Base-by-base conservation (phyloP, 1,284 basidiomycete genomes). In the Ganoderma lucidum region DNA sequence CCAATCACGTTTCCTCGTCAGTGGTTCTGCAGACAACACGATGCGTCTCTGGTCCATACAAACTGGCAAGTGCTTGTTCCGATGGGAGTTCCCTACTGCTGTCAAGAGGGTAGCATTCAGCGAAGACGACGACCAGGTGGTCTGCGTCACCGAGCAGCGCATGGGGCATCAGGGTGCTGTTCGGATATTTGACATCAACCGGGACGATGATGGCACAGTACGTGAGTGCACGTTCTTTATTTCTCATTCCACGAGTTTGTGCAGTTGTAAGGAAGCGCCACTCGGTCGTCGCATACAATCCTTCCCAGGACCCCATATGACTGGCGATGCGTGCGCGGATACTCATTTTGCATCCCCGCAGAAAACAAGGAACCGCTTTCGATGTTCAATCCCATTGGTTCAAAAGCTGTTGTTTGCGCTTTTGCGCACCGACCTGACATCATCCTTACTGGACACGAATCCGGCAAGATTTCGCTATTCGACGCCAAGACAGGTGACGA, bases 11-110 rank as follows among this genome's bases (percentile, higher is more conserved):
- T 96, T 92, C 81, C 86, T 99, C 75, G 86, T 99, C 41, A 95
- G 97, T 10, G 97, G 97, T 9, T 86, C 92, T 2, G 92, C 92
- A 9, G 97, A 99, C 83, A 99, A 98, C 82, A 89, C 90, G 64
- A 90, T 99, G 83, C 91, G 93, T 73, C 87, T 99, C 32, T 99
- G 97, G 97, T 88, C 90, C 66, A 94, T 98, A 37, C 84, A 90
- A 66, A 94, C 93, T 2, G 98, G 97, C 71, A 95, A 97, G 83
- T 97, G 95, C 78, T 85, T 98, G 58, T 93, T 90, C 80, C 91
- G 88, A 4, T 99, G 98, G 98, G 97, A 99, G 81, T 99, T 99
- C 86, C 93, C 95, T 56, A 99, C 97, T 0, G 97, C 98, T 3
- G 95, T 99, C 75, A 99, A 98, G 87, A 87, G 97, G 62, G 97